Evolutionary conservation across 1,284 basidiomycete species (phyloP), one percentile per base, ranked within the genome.

Genomic region (Thecaphora frezii): DNA sequence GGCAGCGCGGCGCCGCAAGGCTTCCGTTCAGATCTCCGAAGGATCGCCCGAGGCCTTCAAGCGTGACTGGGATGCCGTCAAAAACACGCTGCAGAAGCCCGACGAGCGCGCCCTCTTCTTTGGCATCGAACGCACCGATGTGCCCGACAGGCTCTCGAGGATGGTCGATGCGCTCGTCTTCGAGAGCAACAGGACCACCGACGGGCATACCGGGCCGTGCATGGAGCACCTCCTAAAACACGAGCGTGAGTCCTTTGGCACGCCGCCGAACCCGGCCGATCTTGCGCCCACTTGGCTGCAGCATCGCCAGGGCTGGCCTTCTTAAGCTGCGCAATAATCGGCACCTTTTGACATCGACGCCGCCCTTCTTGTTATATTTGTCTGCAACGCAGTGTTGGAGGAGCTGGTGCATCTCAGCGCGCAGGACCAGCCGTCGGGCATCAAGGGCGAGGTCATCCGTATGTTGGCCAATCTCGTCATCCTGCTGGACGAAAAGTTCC

Each of bases 171-270:
- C 89, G 2, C 83, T 97, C 42, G 90, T 94, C 18, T 86, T 87
- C 82, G 93, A 96, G 79, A 88, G 88, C 23, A 88, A 88, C 18
- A 83, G 87, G 59, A 86, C 85, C 19, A 89, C 92, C 71, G 89
- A 90, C 81, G 90, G 89, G 57, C 54, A 66, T 57, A 59, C 67
- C 2, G 92, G 92, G 22, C 86, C 85, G 18, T 94, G 91, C 76
- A 82, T 96, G 59, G 94, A 97, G 80, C 91, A 91, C 79, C 83
- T 96, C 26, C 81, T 97, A 46, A 91, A 93, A 81, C 89, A 93
- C 72, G 87, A 69, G 84, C 93, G 28, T 91, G 89, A 74, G 33
- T 28, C 7, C 28, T 88, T 91, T 73, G 79, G 84, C 1, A 19
- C 16, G 12, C 2, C 7, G 2, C 30, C 28, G 28, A 28, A 13